Evolutionary conservation across 2,329 filamentous ascomycete species (phyloP).

Genomic region (Karstenula rhodostoma): DNA sequence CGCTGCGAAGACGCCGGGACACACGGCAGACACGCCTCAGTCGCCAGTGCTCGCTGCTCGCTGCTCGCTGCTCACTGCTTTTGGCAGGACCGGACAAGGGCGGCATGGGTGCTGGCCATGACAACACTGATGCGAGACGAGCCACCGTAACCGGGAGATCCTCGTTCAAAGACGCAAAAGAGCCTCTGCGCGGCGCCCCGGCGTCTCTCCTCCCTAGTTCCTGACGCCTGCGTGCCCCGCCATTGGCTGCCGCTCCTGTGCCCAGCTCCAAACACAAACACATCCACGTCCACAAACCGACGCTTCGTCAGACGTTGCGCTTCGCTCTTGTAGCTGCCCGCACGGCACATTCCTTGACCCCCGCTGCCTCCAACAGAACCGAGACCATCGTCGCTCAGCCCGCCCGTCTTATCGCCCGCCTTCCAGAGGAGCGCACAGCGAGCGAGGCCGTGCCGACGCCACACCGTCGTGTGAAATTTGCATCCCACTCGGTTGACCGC

Average conservation of each 20-base stretch:
- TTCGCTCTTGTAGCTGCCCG: not conserved
- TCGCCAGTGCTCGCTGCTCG: no score
- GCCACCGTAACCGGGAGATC: constrained; percentile 35
- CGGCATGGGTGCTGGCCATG: no score
- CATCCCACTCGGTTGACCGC: constrained; percentile 1
- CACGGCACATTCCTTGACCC: constrained; percentile 1
- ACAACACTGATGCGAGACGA: constrained; percentile 11
- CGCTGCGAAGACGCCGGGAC: not conserved
- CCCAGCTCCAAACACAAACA: constrained; percentile 10
- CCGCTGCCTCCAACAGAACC: constrained; percentile 1
- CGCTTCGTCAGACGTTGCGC: constrained; percentile 11
- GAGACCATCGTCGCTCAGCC: not conserved
- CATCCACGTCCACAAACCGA: not conserved
- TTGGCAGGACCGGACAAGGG: constrained; percentile 16
- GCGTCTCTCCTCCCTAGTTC: constrained; percentile 1
- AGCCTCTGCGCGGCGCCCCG: constrained; percentile 15
- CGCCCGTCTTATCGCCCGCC: not conserved
- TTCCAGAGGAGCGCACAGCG: constrained; percentile 8
- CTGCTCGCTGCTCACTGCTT: constrained; percentile 14
- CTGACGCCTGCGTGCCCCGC: not conserved
- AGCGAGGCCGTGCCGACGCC: constrained; percentile 5
- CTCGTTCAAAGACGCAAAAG: constrained; percentile 32
- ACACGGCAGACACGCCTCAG: constrained; percentile 29
- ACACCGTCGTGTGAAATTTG: constrained; percentile 12
- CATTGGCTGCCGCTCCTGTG: constrained; percentile 18